A percentile compares a stretch with the other conserved stretches of the same genome.
Evolutionary conservation across 345 rosid species (phyloP).

Genomic region (Ceriops zippeliana): DNA sequence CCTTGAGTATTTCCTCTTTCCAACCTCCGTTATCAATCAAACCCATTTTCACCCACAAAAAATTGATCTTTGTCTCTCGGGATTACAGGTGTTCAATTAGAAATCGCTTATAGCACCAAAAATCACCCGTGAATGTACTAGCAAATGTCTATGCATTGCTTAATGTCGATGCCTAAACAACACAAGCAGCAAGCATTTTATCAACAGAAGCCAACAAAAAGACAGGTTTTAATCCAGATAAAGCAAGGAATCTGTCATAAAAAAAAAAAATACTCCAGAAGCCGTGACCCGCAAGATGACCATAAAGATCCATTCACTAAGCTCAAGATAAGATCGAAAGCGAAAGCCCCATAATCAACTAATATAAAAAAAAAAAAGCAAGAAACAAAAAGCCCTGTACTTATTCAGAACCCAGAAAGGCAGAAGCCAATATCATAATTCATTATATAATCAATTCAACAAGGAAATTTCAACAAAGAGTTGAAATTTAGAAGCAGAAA

Average conservation of each 20-base stretch:
- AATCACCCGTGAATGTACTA: neutral
- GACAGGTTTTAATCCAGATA: neutral
- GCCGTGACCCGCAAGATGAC: neutral
- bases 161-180: constrained; percentile 5
- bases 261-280: neutral
- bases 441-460: neutral
- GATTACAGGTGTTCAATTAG: neutral
- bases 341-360: neutral
- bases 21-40: constrained; percentile 35
- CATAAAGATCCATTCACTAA: neutral
- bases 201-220: neutral
- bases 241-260: neutral
- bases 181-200: constrained; percentile 1
- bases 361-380: neutral
- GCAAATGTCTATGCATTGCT: neutral
- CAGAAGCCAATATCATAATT: neutral
- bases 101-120: neutral
- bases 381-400: neutral
- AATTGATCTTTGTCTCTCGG: constrained; percentile 13
- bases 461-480: neutral
- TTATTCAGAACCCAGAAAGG: neutral
- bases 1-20: constrained; percentile 39
- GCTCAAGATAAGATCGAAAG: neutral
- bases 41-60: constrained; percentile 35
- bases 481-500: neutral